Conservation (phyloP, 2,329 filamentous ascomycete genomes). For the Colletotrichum salicis region DNA sequence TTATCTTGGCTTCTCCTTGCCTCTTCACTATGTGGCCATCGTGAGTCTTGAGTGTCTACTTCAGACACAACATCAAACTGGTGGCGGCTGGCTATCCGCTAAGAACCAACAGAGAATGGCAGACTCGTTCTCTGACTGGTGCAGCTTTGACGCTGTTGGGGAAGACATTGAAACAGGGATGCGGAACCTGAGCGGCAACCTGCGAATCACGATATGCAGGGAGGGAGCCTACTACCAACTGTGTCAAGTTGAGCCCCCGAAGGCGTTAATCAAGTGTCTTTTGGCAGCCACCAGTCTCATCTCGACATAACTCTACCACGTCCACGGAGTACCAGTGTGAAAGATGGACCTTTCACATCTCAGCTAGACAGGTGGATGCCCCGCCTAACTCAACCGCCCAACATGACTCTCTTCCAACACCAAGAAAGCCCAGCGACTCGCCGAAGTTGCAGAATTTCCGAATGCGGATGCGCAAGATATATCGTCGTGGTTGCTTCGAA, state of each 20-base stretch:
- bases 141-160: constrained; percentile 7
- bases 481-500: background rate
- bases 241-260: constrained; percentile 19
- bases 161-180: constrained; percentile 20
- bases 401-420: background rate
- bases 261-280: background rate
- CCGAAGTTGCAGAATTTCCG: background rate
- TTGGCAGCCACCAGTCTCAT: background rate
- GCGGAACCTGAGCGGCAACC: constrained; percentile 15
- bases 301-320: background rate
- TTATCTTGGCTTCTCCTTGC: background rate
- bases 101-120: background rate
- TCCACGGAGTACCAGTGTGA: background rate
- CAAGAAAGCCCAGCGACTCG: constrained; percentile 7
- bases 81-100: constrained; percentile 2
- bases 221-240: constrained; percentile 6
- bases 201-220: constrained; percentile 10
- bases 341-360: background rate
- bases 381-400: background rate
- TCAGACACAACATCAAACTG: constrained; percentile 16
- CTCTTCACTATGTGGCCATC: background rate
- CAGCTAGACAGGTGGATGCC: background rate
- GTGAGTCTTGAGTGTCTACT: background rate
- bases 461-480: constrained; percentile 11
- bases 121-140: background rate